Conservation (phyloP, 768 basidiomycete genomes). For the Lentinula raphanica region DNA sequence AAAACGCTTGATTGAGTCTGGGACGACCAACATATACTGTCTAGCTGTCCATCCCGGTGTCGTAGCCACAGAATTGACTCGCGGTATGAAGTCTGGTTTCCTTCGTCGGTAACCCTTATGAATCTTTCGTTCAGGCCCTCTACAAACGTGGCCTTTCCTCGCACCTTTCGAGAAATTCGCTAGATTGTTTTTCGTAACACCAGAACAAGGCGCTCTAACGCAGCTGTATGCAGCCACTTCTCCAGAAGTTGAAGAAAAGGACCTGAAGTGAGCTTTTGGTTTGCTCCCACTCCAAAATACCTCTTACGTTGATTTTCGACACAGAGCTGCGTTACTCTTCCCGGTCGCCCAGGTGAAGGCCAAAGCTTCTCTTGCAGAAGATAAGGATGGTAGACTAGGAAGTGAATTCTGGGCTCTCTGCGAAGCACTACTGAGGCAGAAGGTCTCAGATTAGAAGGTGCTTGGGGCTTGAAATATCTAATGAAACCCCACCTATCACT, state of each 20-base stretch:
- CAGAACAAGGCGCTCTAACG: constrained; percentile 14
- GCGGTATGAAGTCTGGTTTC: too few species aligned
- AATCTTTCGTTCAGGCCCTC: neutral
- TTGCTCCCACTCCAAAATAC: neutral
- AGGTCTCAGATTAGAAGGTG: neutral
- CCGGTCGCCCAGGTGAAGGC: neutral
- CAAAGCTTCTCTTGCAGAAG: neutral
- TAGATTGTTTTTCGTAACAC: neutral
- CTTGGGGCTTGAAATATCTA: too few species aligned
- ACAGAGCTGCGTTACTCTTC: constrained; percentile 5
- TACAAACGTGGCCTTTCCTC: constrained; percentile 1
- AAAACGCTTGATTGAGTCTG: neutral
- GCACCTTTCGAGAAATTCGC: neutral
- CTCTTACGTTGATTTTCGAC: neutral
- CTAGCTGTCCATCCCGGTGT: constrained; percentile 4
- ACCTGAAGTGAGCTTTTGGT: neutral
- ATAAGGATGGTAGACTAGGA: constrained; percentile 4
- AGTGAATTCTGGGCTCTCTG: constrained; percentile 8
- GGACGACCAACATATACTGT: neutral
- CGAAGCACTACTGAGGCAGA: constrained; percentile 2
- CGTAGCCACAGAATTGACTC: neutral
- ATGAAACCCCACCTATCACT: too few species aligned
- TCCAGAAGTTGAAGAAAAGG: constrained; percentile 11
- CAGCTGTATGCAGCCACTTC: constrained; percentile 18
- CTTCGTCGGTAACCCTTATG: too few species aligned